These are phyloP conservation scores for Zygnema circumcarinatum DNA, from an alignment of 139 green algal genomes.

Conservation along the genomic window DNA sequence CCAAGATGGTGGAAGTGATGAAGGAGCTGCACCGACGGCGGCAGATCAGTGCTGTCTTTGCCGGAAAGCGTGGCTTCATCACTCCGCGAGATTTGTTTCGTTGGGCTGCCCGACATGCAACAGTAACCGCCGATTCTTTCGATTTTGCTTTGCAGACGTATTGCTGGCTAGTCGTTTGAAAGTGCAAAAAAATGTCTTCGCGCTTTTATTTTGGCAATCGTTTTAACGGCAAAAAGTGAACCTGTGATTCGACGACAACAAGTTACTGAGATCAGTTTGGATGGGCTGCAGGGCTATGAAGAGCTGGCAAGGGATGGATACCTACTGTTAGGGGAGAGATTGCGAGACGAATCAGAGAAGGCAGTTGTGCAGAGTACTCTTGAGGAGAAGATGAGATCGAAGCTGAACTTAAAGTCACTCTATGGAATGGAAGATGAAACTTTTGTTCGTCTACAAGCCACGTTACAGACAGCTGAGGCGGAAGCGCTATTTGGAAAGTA, in stretches of 20 bases:
- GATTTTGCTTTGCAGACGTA: background rate
- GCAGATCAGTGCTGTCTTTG: constrained; percentile 65
- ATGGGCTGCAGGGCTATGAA: constrained; percentile 73
- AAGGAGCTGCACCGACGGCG: constrained; percentile 88
- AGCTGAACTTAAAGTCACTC: constrained; percentile 71
- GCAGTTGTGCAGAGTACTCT: constrained; percentile 68
- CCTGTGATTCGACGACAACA: no score
- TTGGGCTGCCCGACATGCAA: constrained; percentile 78
- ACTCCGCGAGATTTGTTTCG: constrained; percentile 96
- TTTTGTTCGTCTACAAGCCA: background rate
- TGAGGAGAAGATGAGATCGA: constrained; percentile 71
- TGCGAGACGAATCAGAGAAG: constrained; percentile 70
- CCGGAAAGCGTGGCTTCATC: constrained; percentile 94
- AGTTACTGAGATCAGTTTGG: no score
- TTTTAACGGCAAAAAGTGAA: no score
- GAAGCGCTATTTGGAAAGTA: background rate
- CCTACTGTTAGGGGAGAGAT: constrained; percentile 84
- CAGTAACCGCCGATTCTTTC: constrained; percentile 53
- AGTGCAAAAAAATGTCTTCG: background rate
- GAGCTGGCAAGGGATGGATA: constrained; percentile 88
- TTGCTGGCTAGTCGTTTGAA: background rate
- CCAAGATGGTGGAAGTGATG: constrained; percentile 89
- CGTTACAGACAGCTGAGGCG: background rate
- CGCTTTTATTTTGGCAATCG: background rate
- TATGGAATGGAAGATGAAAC: constrained; percentile 23